Conservation (phyloP, 805 yeast genomes). For the Blastobotrys muscicola region DNA sequence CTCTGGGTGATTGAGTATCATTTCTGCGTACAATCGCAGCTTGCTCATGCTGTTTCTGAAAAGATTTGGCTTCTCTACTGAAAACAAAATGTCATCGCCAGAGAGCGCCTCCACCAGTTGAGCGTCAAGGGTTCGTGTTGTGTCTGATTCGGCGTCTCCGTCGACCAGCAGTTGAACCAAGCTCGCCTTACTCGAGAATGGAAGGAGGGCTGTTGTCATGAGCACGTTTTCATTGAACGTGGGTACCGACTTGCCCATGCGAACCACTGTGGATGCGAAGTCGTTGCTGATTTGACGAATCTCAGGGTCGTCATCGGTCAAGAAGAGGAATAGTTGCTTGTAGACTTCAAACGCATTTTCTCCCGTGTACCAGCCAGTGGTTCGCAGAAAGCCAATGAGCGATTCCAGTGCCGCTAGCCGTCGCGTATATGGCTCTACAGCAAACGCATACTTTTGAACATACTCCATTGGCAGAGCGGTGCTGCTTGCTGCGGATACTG, state of each 20-base stretch:
- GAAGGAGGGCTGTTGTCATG: conserved; percentile 2
- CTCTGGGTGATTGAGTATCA: too few species aligned
- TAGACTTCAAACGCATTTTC: conserved; percentile 3
- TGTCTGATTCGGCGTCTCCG: too few species aligned
- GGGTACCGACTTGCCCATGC: conserved; percentile 24
- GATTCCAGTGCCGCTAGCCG: conserved; percentile 41
- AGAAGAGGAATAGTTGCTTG: conserved; percentile 13
- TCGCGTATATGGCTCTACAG: conserved; percentile 33
- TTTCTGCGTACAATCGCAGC: too few species aligned
- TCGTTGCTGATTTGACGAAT: conserved; percentile 42
- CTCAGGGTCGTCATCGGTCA: conserved; percentile 57
- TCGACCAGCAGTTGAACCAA: too few species aligned
- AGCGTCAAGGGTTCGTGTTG: not conserved
- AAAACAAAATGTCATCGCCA: conserved; percentile 41
- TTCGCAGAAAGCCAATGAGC: conserved; percentile 27
- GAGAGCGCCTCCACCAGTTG: conserved; percentile 18
- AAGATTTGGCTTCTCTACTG: conserved; percentile 57
- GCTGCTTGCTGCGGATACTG: conserved; percentile 14
- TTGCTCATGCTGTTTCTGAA: conserved; percentile 41
- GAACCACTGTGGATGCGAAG: conserved; percentile 30
- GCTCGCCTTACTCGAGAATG: not conserved
- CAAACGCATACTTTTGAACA: conserved; percentile 13
- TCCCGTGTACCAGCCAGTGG: not conserved
- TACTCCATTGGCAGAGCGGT: conserved; percentile 22
- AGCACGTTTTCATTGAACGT: conserved; percentile 24